Percentiles rank a stretch among this genome's conserved stretches.
Evolutionary conservation across 768 basidiomycete genomes (phyloP).

Genomic region (Tulasnella sp.): DNA sequence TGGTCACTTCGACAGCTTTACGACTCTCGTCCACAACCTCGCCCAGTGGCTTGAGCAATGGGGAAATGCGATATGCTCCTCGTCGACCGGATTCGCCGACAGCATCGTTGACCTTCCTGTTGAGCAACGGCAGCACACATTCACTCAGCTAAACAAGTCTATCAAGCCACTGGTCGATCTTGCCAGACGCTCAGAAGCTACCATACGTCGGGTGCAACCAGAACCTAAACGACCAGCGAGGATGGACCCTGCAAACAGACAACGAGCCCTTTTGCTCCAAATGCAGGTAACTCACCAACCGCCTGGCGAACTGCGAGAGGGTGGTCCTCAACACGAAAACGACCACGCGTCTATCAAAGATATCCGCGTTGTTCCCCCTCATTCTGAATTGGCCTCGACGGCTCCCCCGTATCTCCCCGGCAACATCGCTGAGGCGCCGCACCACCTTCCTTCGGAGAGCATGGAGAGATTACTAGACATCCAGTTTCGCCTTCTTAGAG

Average conservation of each 20-base stretch:
- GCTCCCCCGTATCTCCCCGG: constrained; percentile 63
- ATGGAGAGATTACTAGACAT: constrained; percentile 73
- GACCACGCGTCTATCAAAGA: constrained; percentile 59
- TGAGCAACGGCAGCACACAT: constrained; percentile 47
- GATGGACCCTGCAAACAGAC: constrained; percentile 37
- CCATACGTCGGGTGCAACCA: constrained; percentile 28
- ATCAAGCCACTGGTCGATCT: constrained; percentile 48
- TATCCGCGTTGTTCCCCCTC: constrained; percentile 70
- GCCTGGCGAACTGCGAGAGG: constrained; percentile 55
- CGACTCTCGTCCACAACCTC: constrained; percentile 50
- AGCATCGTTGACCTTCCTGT: constrained; percentile 41
- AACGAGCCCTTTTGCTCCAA: constrained; percentile 47
- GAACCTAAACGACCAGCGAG: constrained; percentile 37
- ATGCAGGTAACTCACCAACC: constrained; percentile 55
- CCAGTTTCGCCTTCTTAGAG: constrained; percentile 73
- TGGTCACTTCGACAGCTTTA: constrained; percentile 50
- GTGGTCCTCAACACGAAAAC: constrained; percentile 70
- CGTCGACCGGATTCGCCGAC: constrained; percentile 53
- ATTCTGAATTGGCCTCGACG: constrained; percentile 60
- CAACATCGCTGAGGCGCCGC: constrained; percentile 62
- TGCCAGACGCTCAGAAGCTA: constrained; percentile 53
- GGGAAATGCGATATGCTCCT: constrained; percentile 48
- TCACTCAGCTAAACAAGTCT: constrained; percentile 45
- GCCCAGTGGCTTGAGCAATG: constrained; percentile 55
- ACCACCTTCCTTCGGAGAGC: constrained; percentile 58